Conservation (phyloP, 2,329 filamentous ascomycete genomes). For the Diplodia mutila region DNA sequence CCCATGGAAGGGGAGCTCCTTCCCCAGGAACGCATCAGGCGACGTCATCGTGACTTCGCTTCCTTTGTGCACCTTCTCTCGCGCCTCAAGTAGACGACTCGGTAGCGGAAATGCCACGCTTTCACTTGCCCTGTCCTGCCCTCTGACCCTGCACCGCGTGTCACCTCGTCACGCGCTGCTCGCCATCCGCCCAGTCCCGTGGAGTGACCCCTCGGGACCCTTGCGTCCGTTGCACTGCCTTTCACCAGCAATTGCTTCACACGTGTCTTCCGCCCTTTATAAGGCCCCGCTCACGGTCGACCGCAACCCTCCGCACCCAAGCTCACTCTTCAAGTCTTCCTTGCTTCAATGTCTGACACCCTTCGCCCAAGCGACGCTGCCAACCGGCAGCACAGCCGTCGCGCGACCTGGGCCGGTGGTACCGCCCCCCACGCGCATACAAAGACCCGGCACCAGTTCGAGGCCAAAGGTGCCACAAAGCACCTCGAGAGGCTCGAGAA, state of each 20-base stretch:
- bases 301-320: background rate
- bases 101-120: conserved; percentile 3
- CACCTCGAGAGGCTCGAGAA: conserved; percentile 31
- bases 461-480: conserved; percentile 34
- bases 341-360: conserved; percentile 22
- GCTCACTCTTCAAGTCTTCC: background rate
- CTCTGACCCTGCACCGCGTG: background rate
- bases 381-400: conserved; percentile 18
- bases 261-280: conserved; percentile 14
- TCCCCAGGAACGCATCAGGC: conserved; percentile 13
- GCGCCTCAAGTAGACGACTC: background rate
- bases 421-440: background rate
- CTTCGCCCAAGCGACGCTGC: conserved; percentile 6
- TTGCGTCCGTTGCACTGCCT: background rate
- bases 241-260: conserved; percentile 15
- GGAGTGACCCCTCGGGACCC: conserved; percentile 10
- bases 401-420: conserved; percentile 23
- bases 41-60: conserved; percentile 16
- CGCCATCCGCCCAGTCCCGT: conserved; percentile 2
- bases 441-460: conserved; percentile 34
- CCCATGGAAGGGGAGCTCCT: background rate
- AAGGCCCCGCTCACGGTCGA: background rate
- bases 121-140: background rate
- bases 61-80: background rate
- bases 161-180: conserved; percentile 15